Evolutionary conservation across 306 rosid genomes (phyloP).

Genomic region (Adenanthera pavonina): DNA sequence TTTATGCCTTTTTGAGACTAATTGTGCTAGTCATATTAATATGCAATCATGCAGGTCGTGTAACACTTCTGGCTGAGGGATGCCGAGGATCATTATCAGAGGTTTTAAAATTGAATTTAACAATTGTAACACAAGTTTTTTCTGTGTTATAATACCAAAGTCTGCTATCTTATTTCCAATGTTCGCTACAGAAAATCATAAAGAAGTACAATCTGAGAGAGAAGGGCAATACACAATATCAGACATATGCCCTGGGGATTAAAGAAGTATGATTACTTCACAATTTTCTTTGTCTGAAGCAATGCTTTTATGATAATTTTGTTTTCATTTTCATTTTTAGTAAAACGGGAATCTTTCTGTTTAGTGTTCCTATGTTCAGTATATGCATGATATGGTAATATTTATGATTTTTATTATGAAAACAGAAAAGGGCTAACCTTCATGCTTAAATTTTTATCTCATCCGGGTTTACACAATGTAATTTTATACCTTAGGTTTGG

Average conservation of each 20-base stretch:
- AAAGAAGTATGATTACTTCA: conserved; percentile 66
- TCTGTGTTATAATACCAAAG: conserved; percentile 27
- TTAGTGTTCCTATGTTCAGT: conserved; percentile 23
- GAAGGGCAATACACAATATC: conserved; percentile 83
- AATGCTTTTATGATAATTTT: not conserved
- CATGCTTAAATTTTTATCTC: conserved; percentile 22
- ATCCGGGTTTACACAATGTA: conserved; percentile 27
- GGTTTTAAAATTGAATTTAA: conserved; percentile 56
- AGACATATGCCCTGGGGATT: conserved; percentile 95
- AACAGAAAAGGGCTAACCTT: conserved; percentile 6
- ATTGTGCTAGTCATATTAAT: conserved; percentile 23
- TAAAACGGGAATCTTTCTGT: conserved; percentile 27
- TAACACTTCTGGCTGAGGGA: conserved; percentile 91
- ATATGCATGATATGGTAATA: not conserved
- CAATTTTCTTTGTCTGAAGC: conserved; percentile 7
- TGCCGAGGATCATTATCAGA: conserved; percentile 96
- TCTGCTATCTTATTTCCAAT: conserved; percentile 19
- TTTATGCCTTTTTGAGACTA: conserved; percentile 28
- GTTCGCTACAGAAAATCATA: conserved; percentile 63
- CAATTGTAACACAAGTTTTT: conserved; percentile 33
- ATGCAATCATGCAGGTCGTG: conserved; percentile 59
- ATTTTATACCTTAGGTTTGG: conserved; percentile 73
- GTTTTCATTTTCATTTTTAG: conserved; percentile 8
- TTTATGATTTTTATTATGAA: conserved; percentile 8
- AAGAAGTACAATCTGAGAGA: conserved; percentile 77